Percentiles rank a stretch among this genome's conserved stretches.
Evolutionary conservation across 139 green algal genomes (phyloP).

Genomic region (Zygnema cylindricum): DNA sequence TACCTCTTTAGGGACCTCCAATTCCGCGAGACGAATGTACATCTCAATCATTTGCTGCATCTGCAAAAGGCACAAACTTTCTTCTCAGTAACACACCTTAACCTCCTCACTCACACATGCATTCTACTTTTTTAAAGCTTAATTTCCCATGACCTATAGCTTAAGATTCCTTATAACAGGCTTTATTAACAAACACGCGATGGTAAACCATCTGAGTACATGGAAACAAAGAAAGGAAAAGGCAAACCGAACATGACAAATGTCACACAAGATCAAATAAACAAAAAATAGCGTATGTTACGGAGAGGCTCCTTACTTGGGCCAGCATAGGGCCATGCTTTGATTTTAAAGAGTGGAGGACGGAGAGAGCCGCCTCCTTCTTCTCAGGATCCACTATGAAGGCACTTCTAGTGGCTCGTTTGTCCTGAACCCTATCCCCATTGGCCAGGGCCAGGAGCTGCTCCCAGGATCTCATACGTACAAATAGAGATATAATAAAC

Average conservation of each 20-base stretch:
- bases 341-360: constrained; percentile 21
- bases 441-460: constrained; percentile 57
- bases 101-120: background rate
- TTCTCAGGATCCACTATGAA: constrained; percentile 62
- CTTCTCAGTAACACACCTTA: background rate
- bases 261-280: no score
- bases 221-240: no score
- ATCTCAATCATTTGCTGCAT: constrained; percentile 54
- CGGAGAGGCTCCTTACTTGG: constrained; percentile 20
- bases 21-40: constrained; percentile 58
- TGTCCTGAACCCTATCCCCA: constrained; percentile 50
- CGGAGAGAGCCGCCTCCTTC: constrained; percentile 45
- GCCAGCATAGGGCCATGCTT: constrained; percentile 6
- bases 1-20: constrained; percentile 51
- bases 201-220: no score
- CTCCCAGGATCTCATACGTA: no score
- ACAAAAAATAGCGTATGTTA: no score
- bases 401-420: constrained; percentile 7
- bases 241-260: no score
- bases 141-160: background rate
- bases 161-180: no score
- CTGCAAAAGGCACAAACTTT: background rate
- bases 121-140: background rate
- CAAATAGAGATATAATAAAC: no score
- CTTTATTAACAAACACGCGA: no score